Base-by-base conservation (phyloP, 305 asterid genomes). In the Ajuga reptans region DNA sequence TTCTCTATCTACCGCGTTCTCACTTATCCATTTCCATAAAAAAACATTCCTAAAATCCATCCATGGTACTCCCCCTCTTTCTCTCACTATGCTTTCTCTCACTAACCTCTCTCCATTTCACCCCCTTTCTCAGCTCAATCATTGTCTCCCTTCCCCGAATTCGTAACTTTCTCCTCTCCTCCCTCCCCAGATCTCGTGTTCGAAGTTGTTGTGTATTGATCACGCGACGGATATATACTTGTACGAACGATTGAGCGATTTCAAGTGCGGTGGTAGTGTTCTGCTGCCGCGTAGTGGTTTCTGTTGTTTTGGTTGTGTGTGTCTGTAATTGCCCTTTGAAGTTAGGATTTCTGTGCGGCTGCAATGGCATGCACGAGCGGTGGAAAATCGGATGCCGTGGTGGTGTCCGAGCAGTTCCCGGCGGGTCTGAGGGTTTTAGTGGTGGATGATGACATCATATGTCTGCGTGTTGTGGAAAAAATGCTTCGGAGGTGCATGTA, bases 401-500 rank as follows among this genome's bases (percentile, higher is more conserved):
- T 74, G 24, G 85, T 81, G 72, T 61, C 90, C 68, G 91, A 86
- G 66, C 84, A 82, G 82, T 90, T 90, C 63, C 91, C 97, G 60
- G 83, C 17, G 56, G 97, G 95, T 55, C 77, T 90, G 65, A 88
- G 88, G 82, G 94, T 90, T 57, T 75, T 90, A 68, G 89, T 86
- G 67, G 97, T 90, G 75, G 97, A 90, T 29, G 97, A 90, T 52
- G 93, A 88, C 79, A 17, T 83, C 58, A 64, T 66, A 64, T 90
- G 95, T 78, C 78, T 90, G 59, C 84, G 82, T 33, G 82, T 90
- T 50, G 69, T 90, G 27, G 95, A 90, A 77, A 84, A 76, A 64
- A 90, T 88, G 97, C 97, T 90, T 57, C 84, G 86, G 56, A 84
- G 71, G 72, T 90, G 97, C 87, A 65, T 75, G 78, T 90, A 90